phyloP scores from a whole-genome alignment of 78 protist species.

The Bodo saltans region DNA sequence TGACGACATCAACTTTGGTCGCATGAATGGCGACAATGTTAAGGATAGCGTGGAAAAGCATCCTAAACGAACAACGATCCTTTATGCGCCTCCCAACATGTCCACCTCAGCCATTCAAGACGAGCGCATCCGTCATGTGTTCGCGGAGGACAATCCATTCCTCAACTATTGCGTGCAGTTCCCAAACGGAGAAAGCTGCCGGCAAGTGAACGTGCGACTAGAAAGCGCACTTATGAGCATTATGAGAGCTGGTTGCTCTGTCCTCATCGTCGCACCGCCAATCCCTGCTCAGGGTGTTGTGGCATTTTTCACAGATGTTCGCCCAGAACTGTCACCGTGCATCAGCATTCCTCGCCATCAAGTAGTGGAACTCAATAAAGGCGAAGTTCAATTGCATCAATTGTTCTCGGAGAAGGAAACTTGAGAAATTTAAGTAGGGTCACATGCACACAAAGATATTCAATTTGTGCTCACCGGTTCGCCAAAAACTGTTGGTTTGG shows the following conservation, averaged over 20 bases:
- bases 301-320: background rate
- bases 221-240: background rate
- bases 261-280: background rate
- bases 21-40: background rate
- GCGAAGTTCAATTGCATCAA: background rate
- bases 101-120: no score
- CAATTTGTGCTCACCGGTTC: no score
- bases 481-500: no score
- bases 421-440: no score
- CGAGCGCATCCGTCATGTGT: background rate
- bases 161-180: no score
- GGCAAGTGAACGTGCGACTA: background rate
- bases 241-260: background rate
- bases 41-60: background rate
- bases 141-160: background rate
- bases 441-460: no score
- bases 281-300: background rate
- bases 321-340: background rate
- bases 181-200: background rate
- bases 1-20: background rate
- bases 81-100: background rate
- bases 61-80: background rate
- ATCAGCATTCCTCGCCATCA: background rate
- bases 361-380: background rate
- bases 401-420: no score